Evolutionary conservation across 169 alveolate genomes (phyloP).

Genomic region (Eimeria necatrix): DNA sequence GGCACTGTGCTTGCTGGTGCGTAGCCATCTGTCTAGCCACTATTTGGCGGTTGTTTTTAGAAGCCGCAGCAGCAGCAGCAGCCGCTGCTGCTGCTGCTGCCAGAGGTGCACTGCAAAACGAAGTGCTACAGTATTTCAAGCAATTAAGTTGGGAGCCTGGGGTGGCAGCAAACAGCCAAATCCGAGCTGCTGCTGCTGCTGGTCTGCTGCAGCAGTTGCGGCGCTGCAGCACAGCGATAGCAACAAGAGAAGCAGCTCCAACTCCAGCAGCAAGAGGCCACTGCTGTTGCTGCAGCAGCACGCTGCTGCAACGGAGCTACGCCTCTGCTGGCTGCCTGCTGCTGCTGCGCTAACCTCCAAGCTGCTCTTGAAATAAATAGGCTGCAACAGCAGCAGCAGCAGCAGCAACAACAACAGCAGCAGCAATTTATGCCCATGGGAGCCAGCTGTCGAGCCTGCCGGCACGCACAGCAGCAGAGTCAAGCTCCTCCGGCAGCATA

Average conservation of each 20-base stretch:
- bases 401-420: conserved; percentile 42
- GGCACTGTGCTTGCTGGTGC: neutral
- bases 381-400: conserved; percentile 34
- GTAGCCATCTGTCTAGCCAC: neutral
- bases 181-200: neutral
- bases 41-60: neutral
- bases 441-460: conserved; percentile 50
- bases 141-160: neutral
- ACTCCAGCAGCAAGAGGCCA: neutral
- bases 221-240: neutral
- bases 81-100: conserved; percentile 19
- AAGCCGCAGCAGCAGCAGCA: neutral
- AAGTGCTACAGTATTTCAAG: no score
- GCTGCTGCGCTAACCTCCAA: neutral
- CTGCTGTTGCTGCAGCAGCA: neutral
- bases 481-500: conserved; percentile 36
- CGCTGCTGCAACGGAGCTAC: neutral
- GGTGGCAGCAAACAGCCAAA: neutral
- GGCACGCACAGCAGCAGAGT: conserved; percentile 45
- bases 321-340: no score
- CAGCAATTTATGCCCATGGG: neutral
- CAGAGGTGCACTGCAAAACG: neutral
- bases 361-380: neutral
- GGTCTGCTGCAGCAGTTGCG: neutral
- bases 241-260: neutral